Evolutionary conservation across 169 alveolate genomes (phyloP).

Genomic region (Plasmodium chabaudi): DNA sequence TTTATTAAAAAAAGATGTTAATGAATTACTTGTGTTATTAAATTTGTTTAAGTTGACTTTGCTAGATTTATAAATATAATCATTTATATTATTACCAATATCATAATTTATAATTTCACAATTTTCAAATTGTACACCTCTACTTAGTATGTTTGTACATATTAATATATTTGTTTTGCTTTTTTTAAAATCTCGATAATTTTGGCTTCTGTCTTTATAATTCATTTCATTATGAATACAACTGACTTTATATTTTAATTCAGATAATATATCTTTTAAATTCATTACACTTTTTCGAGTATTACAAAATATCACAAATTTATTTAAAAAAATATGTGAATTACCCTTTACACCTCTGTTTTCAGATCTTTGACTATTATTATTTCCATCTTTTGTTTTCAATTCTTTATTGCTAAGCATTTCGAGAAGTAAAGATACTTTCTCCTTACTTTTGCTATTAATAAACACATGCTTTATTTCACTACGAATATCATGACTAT

Average conservation of each 20-base stretch:
- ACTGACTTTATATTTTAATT: constrained; percentile 63
- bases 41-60: constrained; percentile 4
- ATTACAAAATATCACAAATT: constrained; percentile 73
- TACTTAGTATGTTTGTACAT: constrained; percentile 73
- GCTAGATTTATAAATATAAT: constrained; percentile 61
- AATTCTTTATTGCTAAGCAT: constrained; percentile 21
- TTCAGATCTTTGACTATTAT: not conserved
- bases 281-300: constrained; percentile 72
- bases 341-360: too few species aligned
- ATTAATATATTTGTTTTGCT: constrained; percentile 42
- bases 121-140: constrained; percentile 68
- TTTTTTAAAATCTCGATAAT: constrained; percentile 62
- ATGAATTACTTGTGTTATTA: constrained; percentile 29
- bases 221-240: constrained; percentile 73
- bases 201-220: constrained; percentile 53
- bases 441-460: constrained; percentile 76
- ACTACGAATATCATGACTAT: constrained; percentile 43
- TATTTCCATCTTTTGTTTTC: not conserved
- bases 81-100: constrained; percentile 74
- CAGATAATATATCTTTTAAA: constrained; percentile 23
- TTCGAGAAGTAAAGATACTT: constrained; percentile 55
- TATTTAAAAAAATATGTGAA: not conserved
- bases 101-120: constrained; percentile 64
- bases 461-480: constrained; percentile 67
- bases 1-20: constrained; percentile 71